Percentiles rank a stretch among this genome's conserved stretches.
phyloP scores from a whole-genome alignment of 768 basidiomycete genomes.

The Russula brevipes region DNA sequence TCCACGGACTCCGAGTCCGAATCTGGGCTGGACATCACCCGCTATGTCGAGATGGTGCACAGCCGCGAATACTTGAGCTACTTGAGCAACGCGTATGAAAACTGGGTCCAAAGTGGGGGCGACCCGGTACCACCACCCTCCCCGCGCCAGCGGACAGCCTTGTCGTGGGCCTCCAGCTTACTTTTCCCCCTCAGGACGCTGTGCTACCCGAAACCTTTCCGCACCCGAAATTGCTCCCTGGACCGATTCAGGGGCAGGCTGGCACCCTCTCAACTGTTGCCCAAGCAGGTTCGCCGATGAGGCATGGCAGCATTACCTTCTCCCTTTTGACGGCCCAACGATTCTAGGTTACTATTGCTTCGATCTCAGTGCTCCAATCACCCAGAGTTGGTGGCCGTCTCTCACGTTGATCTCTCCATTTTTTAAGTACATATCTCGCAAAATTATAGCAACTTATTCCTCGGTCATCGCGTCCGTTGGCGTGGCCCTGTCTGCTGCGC shows the following conservation, averaged over 20 bases:
- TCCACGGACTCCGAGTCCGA: slow-evolving; percentile 2
- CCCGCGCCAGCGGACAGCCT: not conserved
- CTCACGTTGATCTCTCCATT: not conserved
- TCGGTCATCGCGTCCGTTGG: slow-evolving; percentile 30
- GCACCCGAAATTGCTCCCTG: slow-evolving; percentile 26
- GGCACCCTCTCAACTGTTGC: slow-evolving; percentile 25
- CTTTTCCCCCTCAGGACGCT: slow-evolving; percentile 13
- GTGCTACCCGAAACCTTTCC: slow-evolving; percentile 34
- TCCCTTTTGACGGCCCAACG: not conserved
- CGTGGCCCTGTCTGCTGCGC: slow-evolving; percentile 30
- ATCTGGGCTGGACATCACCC: not conserved
- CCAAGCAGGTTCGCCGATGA: slow-evolving; percentile 26
- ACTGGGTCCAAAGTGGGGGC: slow-evolving; percentile 31
- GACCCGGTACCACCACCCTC: slow-evolving; percentile 23
- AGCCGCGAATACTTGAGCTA: slow-evolving; percentile 29
- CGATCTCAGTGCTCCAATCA: slow-evolving; percentile 34
- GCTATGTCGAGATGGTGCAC: slow-evolving; percentile 28
- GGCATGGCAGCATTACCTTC: not conserved
- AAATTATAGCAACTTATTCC: slow-evolving; percentile 29
- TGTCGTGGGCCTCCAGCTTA: not conserved
- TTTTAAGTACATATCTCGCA: not conserved
- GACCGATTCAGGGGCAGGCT: not conserved
- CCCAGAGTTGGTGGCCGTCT: slow-evolving; percentile 25
- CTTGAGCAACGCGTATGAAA: slow-evolving; percentile 29
- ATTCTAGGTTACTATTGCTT: slow-evolving; percentile 32